A percentile compares a stretch with the other conserved stretches of the same genome.
Conservation (phyloP, 1,139 yeast species). For the Pichia sp. region DNA sequence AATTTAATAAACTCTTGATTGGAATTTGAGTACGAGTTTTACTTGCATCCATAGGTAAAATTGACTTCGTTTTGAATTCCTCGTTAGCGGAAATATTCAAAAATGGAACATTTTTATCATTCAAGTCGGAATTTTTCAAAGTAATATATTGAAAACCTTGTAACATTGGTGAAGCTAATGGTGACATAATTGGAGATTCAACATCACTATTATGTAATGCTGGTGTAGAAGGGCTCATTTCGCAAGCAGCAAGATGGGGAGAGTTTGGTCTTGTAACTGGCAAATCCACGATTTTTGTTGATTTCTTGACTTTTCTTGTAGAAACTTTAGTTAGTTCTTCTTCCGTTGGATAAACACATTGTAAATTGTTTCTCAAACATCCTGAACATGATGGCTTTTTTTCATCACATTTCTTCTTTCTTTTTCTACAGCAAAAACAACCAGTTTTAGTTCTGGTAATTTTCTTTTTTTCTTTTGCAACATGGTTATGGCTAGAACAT, state of each 20-base stretch:
- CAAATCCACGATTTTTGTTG: background rate
- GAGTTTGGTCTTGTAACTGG: background rate
- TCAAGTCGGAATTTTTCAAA: background rate
- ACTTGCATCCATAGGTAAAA: background rate
- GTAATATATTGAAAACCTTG: constrained; percentile 7
- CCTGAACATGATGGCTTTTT: constrained; percentile 39
- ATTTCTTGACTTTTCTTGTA: background rate
- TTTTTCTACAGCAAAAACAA: constrained; percentile 35
- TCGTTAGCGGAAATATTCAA: constrained; percentile 4
- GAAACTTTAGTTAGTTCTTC: constrained; percentile 12
- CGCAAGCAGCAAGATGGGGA: background rate
- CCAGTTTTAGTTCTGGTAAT: constrained; percentile 31
- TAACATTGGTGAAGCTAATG: constrained; percentile 19
- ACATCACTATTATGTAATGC: background rate
- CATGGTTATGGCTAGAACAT: no score
- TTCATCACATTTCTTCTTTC: constrained; percentile 53
- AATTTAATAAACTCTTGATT: constrained; percentile 15
- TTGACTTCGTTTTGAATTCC: background rate
- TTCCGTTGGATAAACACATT: constrained; percentile 37
- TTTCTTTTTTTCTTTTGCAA: constrained; percentile 19
- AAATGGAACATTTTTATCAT: constrained; percentile 5
- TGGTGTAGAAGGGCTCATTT: background rate
- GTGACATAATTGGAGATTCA: constrained; percentile 11
- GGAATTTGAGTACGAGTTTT: constrained; percentile 10
- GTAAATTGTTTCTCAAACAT: constrained; percentile 33